Evolutionary conservation across 2,329 filamentous ascomycete genomes (phyloP).

Genomic region (Geoglossum cookeanum): DNA sequence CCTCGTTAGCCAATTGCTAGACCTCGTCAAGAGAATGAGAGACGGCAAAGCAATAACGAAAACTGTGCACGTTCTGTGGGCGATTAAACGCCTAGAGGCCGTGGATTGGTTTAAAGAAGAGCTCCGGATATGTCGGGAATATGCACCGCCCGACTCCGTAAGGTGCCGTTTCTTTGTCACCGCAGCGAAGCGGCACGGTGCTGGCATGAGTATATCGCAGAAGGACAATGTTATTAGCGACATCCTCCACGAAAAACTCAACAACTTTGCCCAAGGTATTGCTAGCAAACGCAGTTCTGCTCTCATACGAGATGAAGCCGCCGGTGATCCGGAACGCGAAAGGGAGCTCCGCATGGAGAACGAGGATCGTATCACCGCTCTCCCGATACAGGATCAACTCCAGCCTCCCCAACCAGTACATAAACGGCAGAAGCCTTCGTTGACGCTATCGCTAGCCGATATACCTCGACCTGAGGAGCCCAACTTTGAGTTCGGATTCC

Average conservation of each 20-base stretch:
- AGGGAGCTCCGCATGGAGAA: constrained; percentile 63
- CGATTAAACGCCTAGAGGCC: constrained; percentile 72
- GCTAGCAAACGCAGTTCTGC: constrained; percentile 75
- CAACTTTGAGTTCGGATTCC: constrained; percentile 37
- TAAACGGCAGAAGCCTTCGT: constrained; percentile 1
- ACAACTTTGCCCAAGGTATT: constrained; percentile 72
- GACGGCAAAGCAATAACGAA: constrained; percentile 87
- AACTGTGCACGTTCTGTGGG: constrained; percentile 84
- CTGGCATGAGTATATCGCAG: constrained; percentile 9
- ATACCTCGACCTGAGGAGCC: background rate
- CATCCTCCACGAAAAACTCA: constrained; percentile 67
- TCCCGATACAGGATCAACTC: constrained; percentile 10
- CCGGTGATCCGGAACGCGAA: constrained; percentile 60
- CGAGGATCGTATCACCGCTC: constrained; percentile 41
- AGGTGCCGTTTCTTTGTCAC: constrained; percentile 94
- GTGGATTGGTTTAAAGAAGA: constrained; percentile 98
- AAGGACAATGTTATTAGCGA: constrained; percentile 41
- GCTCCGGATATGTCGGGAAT: constrained; percentile 75
- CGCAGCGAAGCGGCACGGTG: constrained; percentile 37
- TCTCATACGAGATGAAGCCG: constrained; percentile 62
- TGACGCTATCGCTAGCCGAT: background rate
- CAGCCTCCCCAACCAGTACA: constrained; percentile 9
- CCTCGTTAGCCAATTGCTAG: constrained; percentile 73
- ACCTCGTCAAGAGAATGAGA: constrained; percentile 91
- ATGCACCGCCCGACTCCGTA: constrained; percentile 70